These are phyloP conservation scores for Phytophthora fragariaefolia DNA, from an alignment of 352 stramenopile species.

Conservation along the genomic window DNA sequence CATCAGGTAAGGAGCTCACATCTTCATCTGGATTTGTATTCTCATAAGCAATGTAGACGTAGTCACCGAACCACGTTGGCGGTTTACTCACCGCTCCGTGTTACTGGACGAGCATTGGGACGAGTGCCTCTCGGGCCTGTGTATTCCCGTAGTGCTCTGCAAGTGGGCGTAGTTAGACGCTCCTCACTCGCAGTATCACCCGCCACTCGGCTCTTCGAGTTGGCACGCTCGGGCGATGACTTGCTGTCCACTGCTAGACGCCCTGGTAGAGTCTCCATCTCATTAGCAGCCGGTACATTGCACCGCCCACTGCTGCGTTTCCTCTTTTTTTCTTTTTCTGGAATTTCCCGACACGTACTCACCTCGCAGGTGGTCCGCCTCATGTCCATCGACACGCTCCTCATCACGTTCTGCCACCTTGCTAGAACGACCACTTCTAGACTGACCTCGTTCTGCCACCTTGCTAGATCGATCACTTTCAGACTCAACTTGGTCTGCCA, in stretches of 20 bases:
- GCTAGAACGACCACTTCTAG: neutral
- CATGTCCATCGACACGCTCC: neutral
- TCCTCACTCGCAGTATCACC: neutral
- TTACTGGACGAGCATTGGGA: neutral
- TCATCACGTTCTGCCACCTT: neutral
- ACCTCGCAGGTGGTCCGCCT: neutral
- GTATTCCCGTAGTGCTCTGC: neutral
- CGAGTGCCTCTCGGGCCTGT: neutral
- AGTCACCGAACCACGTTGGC: neutral
- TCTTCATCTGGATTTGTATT: neutral
- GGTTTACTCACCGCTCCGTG: neutral
- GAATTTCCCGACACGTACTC: neutral
- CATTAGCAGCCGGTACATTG: neutral
- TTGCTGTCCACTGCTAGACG: neutral
- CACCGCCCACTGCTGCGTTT: neutral
- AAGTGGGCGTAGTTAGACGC: neutral
- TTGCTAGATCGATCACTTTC: neutral
- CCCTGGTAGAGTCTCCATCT: neutral
- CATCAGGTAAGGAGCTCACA: neutral
- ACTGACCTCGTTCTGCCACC: neutral
- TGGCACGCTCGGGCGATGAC: neutral
- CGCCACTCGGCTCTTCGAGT: neutral
- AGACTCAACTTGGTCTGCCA: too few species aligned
- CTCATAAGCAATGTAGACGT: neutral
- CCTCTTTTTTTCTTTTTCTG: neutral